Evolutionary conservation across 257 asterid species (phyloP), one percentile per base, ranked within the genome.

Genomic region (Voacanga thouarsii): DNA sequence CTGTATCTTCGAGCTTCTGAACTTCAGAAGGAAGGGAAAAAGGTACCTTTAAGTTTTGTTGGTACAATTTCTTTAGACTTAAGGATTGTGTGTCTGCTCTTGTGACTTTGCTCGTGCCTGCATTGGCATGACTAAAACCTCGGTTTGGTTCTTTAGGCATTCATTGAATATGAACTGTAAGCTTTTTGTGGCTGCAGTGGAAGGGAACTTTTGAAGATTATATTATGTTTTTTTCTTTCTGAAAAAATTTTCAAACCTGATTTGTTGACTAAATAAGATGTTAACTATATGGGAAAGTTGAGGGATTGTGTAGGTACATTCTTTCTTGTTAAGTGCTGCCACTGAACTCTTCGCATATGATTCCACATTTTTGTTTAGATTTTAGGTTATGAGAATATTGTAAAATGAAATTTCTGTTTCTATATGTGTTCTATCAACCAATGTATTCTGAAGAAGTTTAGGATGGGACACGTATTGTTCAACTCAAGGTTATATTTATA

Each of bases 1-100:
- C 94, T 96, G 82, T 96, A 96, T 87, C 99, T 96, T 78, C 97
- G 98, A 60, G 99, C 99, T 81, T 90, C 99, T 77, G 98, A 96
- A 87, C 97, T 96, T 88, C 99, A 96, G 87, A 96, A 92, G 84
- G 97, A 96, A 81, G 98, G 99, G 77, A 96, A 94, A 87, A 96
- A 94, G 99, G 99, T 94, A 85, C 30, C 12, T 44, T 75, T 23
- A 28, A 15, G 18, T 39, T 44, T 57, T 33, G 50, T 24, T 64
- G 10, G 49, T 68, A 28, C 5, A 9, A 41, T 10, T 21, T 76
- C 19, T 19, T 73, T 73, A 18, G 28, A 72, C 50, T 24, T 11
- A 26, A 26, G 61, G 12, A 61, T 24, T n/a, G 57, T 39, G 39
- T 26, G 41, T 75, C 66, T 71, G 41, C 24, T 21, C 41, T 69